Conservation (phyloP, 805 yeast genomes). For the Wickerhamomyces bisporus region DNA sequence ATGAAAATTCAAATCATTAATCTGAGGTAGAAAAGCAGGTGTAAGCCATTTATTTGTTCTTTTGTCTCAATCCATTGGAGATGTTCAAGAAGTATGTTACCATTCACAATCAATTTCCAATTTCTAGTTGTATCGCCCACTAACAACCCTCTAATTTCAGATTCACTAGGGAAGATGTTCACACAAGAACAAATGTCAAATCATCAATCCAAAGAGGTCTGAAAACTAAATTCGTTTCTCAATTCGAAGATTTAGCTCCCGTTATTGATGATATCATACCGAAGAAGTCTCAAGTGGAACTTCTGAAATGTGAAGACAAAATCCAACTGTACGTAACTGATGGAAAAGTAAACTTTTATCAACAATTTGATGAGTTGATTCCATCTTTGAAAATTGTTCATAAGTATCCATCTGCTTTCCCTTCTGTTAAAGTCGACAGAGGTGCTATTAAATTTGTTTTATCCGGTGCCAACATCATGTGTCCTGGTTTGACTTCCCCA, state of each 20-base stretch:
- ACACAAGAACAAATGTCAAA: conserved; percentile 85
- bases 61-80: background rate
- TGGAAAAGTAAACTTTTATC: conserved; percentile 69
- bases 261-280: conserved; percentile 81
- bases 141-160: too few species aligned
- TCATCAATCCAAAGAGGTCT: conserved; percentile 92
- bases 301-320: conserved; percentile 86
- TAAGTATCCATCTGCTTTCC: conserved; percentile 78
- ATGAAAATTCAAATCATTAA: too few species aligned
- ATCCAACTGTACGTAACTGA: conserved; percentile 73
- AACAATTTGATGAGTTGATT: conserved; percentile 72
- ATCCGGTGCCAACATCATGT: conserved; percentile 97
- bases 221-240: conserved; percentile 64
- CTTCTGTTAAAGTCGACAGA: conserved; percentile 84
- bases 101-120: too few species aligned
- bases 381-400: conserved; percentile 76
- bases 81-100: conserved; percentile 44
- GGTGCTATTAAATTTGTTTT: conserved; percentile 94
- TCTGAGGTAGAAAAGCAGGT: background rate
- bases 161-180: conserved; percentile 81
- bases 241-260: conserved; percentile 70
- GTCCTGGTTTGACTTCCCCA: conserved; percentile 85
- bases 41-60: background rate
- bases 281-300: conserved; percentile 76
- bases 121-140: background rate